Base-by-base conservation (phyloP, 2,329 filamentous ascomycete species). In the Neonectria hederae region DNA sequence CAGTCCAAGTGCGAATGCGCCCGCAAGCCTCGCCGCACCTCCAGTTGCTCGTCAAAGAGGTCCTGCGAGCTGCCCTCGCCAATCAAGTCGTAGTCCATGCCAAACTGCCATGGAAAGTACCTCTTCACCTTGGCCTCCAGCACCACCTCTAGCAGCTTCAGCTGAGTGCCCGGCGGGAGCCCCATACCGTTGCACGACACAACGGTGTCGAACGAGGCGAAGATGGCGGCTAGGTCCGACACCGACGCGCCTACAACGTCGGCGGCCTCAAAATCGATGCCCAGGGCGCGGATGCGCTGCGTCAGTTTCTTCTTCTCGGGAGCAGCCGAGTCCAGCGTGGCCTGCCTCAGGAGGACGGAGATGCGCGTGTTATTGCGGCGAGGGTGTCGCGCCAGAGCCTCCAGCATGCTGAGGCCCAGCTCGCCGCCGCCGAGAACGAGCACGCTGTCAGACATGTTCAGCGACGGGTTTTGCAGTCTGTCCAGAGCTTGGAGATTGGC, bases 21-120 rank as follows among this genome's bases (percentile, higher is more conserved):
- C 1, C 86, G 76, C 7, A 92, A 77, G 21, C 86, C 58, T 21
- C 78, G 76, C 13, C 89, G 76, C 26, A 91, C 89, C 57, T 83
- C 82, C 0, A 89, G 79, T 78, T 92, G 89, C 80, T 91, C 90
- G 63, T 89, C 89, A 69, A 92, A 92, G 14, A 92, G 72, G 35
- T 88, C 85, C 75, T 91, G 89, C 46, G 85, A 80, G 26, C 84
- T 87, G 0, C 85, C 84, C 0, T 79, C 75, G 0, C 89, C 88
- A 17, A 92, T 86, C 28, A 80, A 74, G 61, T 92, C 89, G 76
- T 92, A 93, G 73, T 93, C 88, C 24, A 92, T 86, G 1, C 90
- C 90, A 74, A 89, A 92, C 75, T 93, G 90, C 90, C 90, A 93
- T 0, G 90, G 90, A 19, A 92, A 83, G 72, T 84, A 92, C 0